A percentile compares a stretch with the other conserved stretches of the same genome.
phyloP scores from a whole-genome alignment of 768 basidiomycete species.

The Suillus ampliporus region DNA sequence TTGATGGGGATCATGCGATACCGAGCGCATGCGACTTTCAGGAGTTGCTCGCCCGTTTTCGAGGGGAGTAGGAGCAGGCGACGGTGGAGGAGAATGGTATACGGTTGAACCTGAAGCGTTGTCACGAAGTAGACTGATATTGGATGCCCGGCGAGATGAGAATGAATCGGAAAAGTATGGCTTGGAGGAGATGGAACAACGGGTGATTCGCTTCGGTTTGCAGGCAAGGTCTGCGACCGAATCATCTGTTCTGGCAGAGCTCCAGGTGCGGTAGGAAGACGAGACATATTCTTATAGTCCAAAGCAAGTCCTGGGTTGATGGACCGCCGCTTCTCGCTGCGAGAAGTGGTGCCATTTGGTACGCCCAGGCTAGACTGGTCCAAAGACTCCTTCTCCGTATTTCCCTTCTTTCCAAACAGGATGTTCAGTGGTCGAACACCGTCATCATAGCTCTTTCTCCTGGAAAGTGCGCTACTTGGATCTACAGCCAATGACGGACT shows the following conservation, averaged over 20 bases:
- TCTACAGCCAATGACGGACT: conserved; percentile 28
- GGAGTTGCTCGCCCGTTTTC: conserved; percentile 40
- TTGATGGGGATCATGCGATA: conserved; percentile 35
- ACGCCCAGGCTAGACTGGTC: conserved; percentile 30
- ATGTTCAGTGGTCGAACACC: conserved; percentile 47
- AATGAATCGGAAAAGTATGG: conserved; percentile 20
- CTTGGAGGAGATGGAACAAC: conserved; percentile 21
- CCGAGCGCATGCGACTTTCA: conserved; percentile 48
- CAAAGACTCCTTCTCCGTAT: conserved; percentile 17
- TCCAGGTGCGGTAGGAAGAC: conserved; percentile 17
- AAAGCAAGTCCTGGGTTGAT: conserved; percentile 58
- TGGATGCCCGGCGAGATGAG: conserved; percentile 25
- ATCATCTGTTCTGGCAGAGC: conserved; percentile 30
- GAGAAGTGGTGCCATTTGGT: conserved; percentile 36
- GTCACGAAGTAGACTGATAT: conserved; percentile 32
- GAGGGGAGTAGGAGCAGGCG: conserved; percentile 33
- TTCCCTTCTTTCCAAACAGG: conserved; percentile 30
- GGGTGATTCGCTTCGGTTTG: conserved; percentile 31
- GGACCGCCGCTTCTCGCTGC: conserved; percentile 55
- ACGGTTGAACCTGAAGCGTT: conserved; percentile 32
- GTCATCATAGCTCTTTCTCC: conserved; percentile 52
- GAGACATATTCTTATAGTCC: conserved; percentile 22
- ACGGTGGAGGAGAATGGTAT: conserved; percentile 46
- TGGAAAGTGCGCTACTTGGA: conserved; percentile 18
- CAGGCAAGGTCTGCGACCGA: conserved; percentile 36